phyloP scores from a whole-genome alignment of 495 filamentous ascomycete species.

The Podospora sp. region DNA sequence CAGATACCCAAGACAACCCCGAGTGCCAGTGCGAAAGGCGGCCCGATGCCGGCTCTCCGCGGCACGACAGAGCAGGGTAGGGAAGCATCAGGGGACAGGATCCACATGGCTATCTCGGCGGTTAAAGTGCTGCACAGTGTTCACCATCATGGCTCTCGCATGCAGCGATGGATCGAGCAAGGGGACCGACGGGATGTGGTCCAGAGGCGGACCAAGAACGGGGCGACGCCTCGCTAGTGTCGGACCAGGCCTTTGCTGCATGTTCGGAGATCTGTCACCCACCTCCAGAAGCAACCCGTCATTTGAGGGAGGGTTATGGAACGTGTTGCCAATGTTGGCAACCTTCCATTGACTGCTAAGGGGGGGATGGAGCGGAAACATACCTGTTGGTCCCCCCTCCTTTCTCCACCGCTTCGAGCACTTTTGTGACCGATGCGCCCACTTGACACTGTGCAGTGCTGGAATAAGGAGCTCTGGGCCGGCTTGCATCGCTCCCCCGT shows the following conservation, averaged over 20 bases:
- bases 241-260: background rate
- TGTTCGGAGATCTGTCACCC: background rate
- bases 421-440: background rate
- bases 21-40: background rate
- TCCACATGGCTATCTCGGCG: background rate
- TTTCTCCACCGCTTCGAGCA: background rate
- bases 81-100: background rate
- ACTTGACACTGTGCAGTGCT: background rate
- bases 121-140: conserved; percentile 4
- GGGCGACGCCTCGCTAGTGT: background rate
- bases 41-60: background rate
- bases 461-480: background rate
- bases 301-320: background rate
- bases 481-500: background rate
- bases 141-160: background rate
- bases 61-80: too few species aligned
- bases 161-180: conserved; percentile 1
- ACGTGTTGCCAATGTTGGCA: background rate
- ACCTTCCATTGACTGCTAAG: background rate
- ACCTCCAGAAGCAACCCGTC: background rate
- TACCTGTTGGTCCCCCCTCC: background rate
- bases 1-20: background rate
- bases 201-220: background rate
- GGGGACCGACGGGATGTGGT: background rate
- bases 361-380: background rate